Base-by-base conservation (phyloP, 108 stramenopile species). In the Nitzschia putrida region DNA sequence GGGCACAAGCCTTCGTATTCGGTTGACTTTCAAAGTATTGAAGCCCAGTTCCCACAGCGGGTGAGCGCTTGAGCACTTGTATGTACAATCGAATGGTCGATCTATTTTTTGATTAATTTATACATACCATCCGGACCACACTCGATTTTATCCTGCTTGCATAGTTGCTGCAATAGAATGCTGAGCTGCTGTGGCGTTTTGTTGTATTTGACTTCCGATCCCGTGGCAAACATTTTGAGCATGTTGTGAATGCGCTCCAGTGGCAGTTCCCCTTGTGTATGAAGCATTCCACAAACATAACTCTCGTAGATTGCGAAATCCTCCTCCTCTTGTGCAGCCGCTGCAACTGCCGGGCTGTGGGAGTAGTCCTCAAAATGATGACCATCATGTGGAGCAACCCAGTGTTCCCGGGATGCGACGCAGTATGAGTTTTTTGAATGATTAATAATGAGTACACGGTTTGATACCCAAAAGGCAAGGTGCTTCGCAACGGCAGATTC, bases 251-350 rank as follows among this genome's bases (percentile, higher is more conserved):
- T 95, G 22, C 90, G 73, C 8, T 85, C 82, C 41, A 97, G 59
- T 22, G 91, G 88, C 0, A 96, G 73, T 52, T 86, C 79, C 0
- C 90, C 92, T 11, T 92, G 72, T 52, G 90, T 93, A 9, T 85
- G 88, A 41, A 97, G 82, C 95, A 96, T 93, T 14, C 97, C 95
- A 41, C 85, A 58, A 59, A 97, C 86, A 65, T 89, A 97, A 43
- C 83, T 84, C 56, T 89, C 82, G 61, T 80, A 93, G 1, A 93
- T 77, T 57, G 87, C 84, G 83, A 89, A 83, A 58, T 92, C 89
- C 70, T 95, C 93, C 20, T 89, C 92, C 60, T 91, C 81, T 29
- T 93, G 86, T 8, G 86, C 90, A 14, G 82, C 79, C 10, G 78
- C 71, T 2, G 89, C 87, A 18, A 91, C 82, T 13, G 85, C 89